phyloP scores from a whole-genome alignment of 2,329 filamentous ascomycete species.

The Alternaria rosae region DNA sequence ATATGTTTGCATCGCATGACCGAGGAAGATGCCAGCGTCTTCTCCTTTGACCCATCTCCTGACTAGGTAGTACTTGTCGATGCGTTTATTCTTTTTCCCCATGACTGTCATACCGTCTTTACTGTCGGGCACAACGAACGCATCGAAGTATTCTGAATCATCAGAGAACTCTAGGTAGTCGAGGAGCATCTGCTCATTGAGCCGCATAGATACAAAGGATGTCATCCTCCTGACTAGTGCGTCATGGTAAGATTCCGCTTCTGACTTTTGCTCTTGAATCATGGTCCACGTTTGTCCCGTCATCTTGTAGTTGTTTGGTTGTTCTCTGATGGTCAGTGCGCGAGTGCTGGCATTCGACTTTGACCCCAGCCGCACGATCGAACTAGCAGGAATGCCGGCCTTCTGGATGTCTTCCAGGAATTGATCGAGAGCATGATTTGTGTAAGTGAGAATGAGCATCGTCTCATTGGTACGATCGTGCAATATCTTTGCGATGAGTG shows the following conservation, averaged over 20 bases:
- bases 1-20: constrained; percentile 34
- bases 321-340: constrained; percentile 56
- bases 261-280: constrained; percentile 53
- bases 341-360: constrained; percentile 63
- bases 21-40: constrained; percentile 55
- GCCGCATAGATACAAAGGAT: constrained; percentile 10
- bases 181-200: constrained; percentile 43
- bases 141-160: constrained; percentile 62
- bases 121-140: constrained; percentile 61
- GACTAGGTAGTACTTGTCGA: constrained; percentile 61
- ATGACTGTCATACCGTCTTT: constrained; percentile 58
- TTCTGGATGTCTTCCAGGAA: constrained; percentile 69
- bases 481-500: constrained; percentile 64
- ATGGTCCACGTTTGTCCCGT: constrained; percentile 48
- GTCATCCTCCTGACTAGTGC: constrained; percentile 19
- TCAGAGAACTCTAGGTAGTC: constrained; percentile 63
- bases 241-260: constrained; percentile 46
- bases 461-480: constrained; percentile 58
- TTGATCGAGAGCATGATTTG: constrained; percentile 61
- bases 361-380: constrained; percentile 69
- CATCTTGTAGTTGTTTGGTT: constrained; percentile 46
- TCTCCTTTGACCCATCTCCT: constrained; percentile 60
- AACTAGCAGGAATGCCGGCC: constrained; percentile 59
- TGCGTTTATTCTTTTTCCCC: constrained; percentile 55
- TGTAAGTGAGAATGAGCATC: constrained; percentile 72